These are phyloP conservation scores for Fusarium heterosporum DNA, from an alignment of 2,329 filamentous ascomycete genomes.

Conservation along the genomic window DNA sequence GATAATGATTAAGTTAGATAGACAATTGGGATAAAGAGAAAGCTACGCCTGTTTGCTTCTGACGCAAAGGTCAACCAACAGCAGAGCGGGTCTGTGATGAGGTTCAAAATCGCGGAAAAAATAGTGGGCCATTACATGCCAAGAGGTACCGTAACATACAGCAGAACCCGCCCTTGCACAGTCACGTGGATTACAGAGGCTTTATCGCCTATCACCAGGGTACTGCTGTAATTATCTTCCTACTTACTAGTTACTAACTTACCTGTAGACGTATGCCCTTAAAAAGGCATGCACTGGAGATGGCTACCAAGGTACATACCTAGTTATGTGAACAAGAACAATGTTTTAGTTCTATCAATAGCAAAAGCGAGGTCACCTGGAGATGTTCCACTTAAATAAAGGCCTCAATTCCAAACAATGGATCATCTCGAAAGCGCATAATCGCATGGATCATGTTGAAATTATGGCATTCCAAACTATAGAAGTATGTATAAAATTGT, in stretches of 20 bases:
- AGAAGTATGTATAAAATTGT: neutral
- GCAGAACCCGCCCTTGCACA: neutral
- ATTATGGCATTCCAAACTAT: neutral
- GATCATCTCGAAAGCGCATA: too few relatives aligned
- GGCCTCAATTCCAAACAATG: too few relatives aligned
- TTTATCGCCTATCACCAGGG: neutral
- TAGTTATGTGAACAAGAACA: too few relatives aligned
- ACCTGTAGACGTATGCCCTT: neutral
- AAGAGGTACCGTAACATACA: neutral
- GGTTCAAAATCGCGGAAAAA: slow-evolving; percentile 44
- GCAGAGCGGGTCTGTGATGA: slow-evolving; percentile 40
- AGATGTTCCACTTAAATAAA: too few relatives aligned
- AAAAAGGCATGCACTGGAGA: neutral
- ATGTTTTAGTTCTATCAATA: too few relatives aligned
- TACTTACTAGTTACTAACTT: neutral
- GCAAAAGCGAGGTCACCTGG: too few relatives aligned
- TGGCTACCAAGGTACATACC: too few relatives aligned
- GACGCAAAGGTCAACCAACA: slow-evolving; percentile 37
- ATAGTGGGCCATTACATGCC: slow-evolving; percentile 37
- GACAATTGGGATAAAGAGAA: slow-evolving; percentile 18
- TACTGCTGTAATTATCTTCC: neutral
- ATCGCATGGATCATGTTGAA: neutral
- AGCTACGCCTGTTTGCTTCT: slow-evolving; percentile 40
- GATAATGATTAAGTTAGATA: slow-evolving; percentile 5
- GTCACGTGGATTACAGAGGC: slow-evolving; percentile 20